A percentile compares a stretch with the other conserved stretches of the same genome.
phyloP scores from a whole-genome alignment of 257 asterid genomes.

The Solanum paucissectum region DNA sequence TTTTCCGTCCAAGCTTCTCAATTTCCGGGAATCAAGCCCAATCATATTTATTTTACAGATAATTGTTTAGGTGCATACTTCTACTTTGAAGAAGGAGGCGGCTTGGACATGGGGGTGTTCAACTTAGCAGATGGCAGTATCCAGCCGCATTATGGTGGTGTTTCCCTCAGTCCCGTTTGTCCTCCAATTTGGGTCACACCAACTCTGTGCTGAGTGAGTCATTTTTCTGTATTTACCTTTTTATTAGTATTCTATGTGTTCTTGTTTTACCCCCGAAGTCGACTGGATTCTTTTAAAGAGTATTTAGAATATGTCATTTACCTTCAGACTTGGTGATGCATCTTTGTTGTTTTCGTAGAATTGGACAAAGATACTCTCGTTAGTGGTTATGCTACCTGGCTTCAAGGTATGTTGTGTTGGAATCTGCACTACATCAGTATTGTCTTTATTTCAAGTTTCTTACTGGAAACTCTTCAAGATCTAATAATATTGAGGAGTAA shows the following conservation, averaged over 20 bases:
- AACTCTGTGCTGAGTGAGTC: neutral
- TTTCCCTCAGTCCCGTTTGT: neutral
- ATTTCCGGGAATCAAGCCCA: neutral
- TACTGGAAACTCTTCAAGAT: neutral
- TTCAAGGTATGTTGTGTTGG: neutral
- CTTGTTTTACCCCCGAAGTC: neutral
- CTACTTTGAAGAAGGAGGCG: neutral
- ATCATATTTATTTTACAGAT: neutral
- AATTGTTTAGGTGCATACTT: neutral
- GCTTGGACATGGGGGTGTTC: neutral
- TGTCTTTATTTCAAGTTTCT: neutral
- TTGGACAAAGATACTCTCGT: neutral
- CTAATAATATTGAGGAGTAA: neutral
- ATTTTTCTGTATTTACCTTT: neutral
- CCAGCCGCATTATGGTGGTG: neutral
- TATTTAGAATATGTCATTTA: neutral
- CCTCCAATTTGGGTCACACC: neutral
- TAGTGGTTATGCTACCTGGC: neutral
- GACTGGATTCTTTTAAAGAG: neutral
- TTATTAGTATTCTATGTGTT: neutral
- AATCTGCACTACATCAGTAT: neutral
- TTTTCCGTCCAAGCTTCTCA: neutral
- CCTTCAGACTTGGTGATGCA: neutral
- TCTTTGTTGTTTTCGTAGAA: neutral
- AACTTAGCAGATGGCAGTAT: neutral